Base-by-base conservation (phyloP, 768 basidiomycete genomes). In the Daedalea quercina region DNA sequence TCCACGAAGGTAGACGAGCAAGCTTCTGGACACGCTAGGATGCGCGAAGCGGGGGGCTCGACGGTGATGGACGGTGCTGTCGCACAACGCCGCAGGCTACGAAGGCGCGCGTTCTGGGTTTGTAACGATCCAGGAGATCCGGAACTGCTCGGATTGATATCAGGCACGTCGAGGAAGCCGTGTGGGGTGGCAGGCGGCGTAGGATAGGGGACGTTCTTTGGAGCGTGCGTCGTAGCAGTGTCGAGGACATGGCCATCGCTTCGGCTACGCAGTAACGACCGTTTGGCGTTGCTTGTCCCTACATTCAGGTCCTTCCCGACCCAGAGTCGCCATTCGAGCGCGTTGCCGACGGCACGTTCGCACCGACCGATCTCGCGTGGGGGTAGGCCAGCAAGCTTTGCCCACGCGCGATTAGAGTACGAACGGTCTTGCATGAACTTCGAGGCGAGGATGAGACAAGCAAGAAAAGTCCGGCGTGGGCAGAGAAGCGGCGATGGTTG, bases 371-470 rank as follows among this genome's bases (percentile, higher is more conserved):
- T 88, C 73, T 97, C 94, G 40, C 82, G 72, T 3, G 90, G 82
- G 0, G 85, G 81, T 2, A 97, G 76, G 17, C 93, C 92, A n/a
- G 88, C 89, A 6, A 97, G 78, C 63, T 94, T 93, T 1, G 90
- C 88, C 94, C 94, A 96, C 17, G 94, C 93, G 24, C 84, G 81
- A 66, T 96, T 95, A 13, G 90, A 93, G 61, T 94, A 96, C 41
- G 89, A 91, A 47, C 90, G 85, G 63, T 97, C 94, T 71, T 94
- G 92, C 56, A 88, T 82, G 65, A 94, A 94, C 61, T 97, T 97
- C 15, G 88, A 87, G 0, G 94, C 94, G 48, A 92, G 76, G 52
- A 97, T 91, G 40, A 97, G 73, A 0, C 90, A 83, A 0, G 91
- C 91, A 9, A 96, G 75, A 69, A 97, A 96, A 0, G 91, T 81